These are phyloP conservation scores for Exsudoporus frostii DNA, from an alignment of 768 basidiomycete genomes.

Conservation along the genomic window DNA sequence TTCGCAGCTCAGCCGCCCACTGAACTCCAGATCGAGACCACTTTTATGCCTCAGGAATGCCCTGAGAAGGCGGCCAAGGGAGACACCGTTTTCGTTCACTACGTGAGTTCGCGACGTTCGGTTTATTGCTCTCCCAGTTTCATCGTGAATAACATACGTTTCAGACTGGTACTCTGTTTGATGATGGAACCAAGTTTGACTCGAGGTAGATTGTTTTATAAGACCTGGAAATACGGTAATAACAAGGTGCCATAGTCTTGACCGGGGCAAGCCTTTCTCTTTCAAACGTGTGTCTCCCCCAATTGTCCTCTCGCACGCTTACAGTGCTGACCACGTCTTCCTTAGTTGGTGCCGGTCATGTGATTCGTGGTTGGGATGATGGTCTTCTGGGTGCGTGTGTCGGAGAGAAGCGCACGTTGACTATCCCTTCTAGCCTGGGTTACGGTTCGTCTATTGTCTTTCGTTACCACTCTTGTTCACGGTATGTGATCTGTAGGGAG, in stretches of 20 bases:
- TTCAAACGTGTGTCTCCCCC: conserved; percentile 61
- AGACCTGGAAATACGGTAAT: neutral
- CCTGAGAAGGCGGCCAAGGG: conserved; percentile 52
- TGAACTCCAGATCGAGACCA: conserved; percentile 62
- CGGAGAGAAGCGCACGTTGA: conserved; percentile 83
- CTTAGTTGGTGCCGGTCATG: conserved; percentile 74
- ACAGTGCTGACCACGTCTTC: conserved; percentile 2
- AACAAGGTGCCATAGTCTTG: conserved; percentile 42
- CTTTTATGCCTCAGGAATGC: conserved; percentile 57
- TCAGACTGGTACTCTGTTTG: conserved; percentile 71
- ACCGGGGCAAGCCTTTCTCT: conserved; percentile 72
- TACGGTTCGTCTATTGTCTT: conserved; percentile 60
- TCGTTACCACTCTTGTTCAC: neutral
- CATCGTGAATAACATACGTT: neutral
- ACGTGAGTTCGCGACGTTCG: conserved; percentile 45
- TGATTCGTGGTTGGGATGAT: conserved; percentile 84
- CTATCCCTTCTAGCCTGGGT: conserved; percentile 75
- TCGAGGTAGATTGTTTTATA: conserved; percentile 55
- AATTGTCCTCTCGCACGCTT: neutral
- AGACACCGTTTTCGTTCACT: conserved; percentile 72
- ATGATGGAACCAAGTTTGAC: conserved; percentile 82
- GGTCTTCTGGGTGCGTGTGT: conserved; percentile 84
- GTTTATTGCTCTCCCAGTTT: neutral
- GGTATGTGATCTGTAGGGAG: conserved; percentile 43
- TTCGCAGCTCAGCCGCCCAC: conserved; percentile 47